phyloP scores from a whole-genome alignment of 2,329 filamentous ascomycete genomes.

The Ceratocystis destructans region DNA sequence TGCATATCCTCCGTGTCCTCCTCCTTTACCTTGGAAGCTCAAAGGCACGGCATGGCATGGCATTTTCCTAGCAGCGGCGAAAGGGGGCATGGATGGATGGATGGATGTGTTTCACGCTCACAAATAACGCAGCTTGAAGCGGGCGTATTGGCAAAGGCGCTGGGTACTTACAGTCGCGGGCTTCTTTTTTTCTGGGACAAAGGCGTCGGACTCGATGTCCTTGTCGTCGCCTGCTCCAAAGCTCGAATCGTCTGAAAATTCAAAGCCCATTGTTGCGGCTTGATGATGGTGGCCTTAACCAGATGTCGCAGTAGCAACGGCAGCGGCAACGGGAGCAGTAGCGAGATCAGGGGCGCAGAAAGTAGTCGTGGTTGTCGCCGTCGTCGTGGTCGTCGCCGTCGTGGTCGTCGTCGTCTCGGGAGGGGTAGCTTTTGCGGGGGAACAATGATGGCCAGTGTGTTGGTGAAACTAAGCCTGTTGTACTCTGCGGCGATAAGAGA shows the following conservation, averaged over 20 bases:
- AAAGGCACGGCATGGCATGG: too few relatives aligned
- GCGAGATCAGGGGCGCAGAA: too few relatives aligned
- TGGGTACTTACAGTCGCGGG: constrained; percentile 1
- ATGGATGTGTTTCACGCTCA: too few relatives aligned
- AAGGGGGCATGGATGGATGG: too few relatives aligned
- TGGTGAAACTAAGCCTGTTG: background rate
- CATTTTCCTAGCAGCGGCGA: too few relatives aligned
- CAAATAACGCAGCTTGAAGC: too few relatives aligned
- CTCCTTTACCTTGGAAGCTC: too few relatives aligned
- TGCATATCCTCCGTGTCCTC: too few relatives aligned
- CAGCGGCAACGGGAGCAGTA: too few relatives aligned
- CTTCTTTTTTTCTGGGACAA: constrained; percentile 24
- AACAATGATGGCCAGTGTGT: background rate
- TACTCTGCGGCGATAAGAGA: background rate
- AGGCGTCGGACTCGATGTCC: constrained; percentile 31
- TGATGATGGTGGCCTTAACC: constrained; percentile 1
- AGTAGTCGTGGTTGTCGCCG: background rate
- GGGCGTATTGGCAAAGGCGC: too few relatives aligned
- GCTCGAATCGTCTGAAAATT: constrained; percentile 46
- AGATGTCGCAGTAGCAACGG: background rate
- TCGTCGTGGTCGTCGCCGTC: background rate
- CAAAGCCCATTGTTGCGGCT: constrained; percentile 36
- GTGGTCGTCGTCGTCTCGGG: background rate
- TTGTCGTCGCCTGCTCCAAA: constrained; percentile 36
- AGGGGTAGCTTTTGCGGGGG: background rate